A percentile compares a stretch with the other conserved stretches of the same genome.
phyloP scores from a whole-genome alignment of 2,329 filamentous ascomycete genomes.

The Pyrenophora tritici-repentis region DNA sequence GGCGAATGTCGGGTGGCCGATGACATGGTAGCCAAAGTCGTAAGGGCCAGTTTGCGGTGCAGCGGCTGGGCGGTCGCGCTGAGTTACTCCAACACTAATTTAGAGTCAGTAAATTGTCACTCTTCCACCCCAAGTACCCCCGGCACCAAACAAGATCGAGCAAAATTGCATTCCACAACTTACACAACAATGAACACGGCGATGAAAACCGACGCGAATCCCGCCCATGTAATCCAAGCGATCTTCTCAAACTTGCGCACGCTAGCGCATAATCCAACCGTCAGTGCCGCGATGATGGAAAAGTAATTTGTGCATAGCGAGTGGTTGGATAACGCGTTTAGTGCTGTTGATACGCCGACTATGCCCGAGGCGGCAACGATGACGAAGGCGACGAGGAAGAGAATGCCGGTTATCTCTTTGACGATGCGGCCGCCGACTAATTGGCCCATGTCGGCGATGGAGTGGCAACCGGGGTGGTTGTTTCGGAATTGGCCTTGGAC shows the following conservation, averaged over 20 bases:
- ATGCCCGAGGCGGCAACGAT: slow-evolving; percentile 64
- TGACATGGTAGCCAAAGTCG: slow-evolving; percentile 63
- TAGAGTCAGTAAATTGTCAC: not conserved
- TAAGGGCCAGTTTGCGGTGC: slow-evolving; percentile 64
- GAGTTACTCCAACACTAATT: slow-evolving; percentile 59
- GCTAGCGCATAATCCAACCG: slow-evolving; percentile 57
- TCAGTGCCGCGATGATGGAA: slow-evolving; percentile 59
- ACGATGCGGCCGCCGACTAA: slow-evolving; percentile 59
- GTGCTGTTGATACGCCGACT: slow-evolving; percentile 62
- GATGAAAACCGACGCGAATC: slow-evolving; percentile 62
- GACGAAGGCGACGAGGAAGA: slow-evolving; percentile 64
- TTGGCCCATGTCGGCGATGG: slow-evolving; percentile 63
- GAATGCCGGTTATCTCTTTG: slow-evolving; percentile 57
- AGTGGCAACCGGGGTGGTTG: slow-evolving; percentile 57
- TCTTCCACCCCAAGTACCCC: no score
- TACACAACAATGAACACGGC: slow-evolving; percentile 62
- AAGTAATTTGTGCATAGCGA: slow-evolving; percentile 65
- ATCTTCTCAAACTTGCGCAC: slow-evolving; percentile 66
- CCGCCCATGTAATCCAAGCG: slow-evolving; percentile 66
- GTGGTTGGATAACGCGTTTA: slow-evolving; percentile 66
- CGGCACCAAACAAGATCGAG: not conserved
- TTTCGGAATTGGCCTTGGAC: slow-evolving; percentile 60
- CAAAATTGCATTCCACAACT: slow-evolving; percentile 14
- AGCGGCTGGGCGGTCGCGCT: slow-evolving; percentile 62
- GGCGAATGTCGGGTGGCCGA: slow-evolving; percentile 62